Base-by-base conservation (phyloP, 1,139 yeast genomes). In the Candida anutae region DNA sequence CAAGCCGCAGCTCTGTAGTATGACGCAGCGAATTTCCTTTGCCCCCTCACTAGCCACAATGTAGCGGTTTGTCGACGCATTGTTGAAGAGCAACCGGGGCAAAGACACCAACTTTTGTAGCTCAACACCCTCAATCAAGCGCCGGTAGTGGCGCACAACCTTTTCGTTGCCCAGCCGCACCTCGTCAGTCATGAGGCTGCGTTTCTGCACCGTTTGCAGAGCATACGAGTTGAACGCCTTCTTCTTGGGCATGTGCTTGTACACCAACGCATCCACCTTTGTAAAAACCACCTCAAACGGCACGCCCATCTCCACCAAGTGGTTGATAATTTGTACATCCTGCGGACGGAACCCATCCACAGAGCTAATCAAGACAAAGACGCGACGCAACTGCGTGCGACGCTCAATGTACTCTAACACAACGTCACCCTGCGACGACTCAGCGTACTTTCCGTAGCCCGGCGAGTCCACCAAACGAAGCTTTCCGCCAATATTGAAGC, bases 381-480 rank as follows among this genome's bases (percentile, higher is more conserved):
- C 77, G 34, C 76, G 63, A 21, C 69, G 56, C 16, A 87, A 56
- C 21, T 63, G 68, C 24, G 59, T 50, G 28, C 93, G 59, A 12
- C 66, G 56, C 15, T 54, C 49, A 6, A 85, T 52, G 43, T 84
- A 85, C 22, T 74, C 72, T 39, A 75, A 46, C 1, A 81, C 80
- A 26, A 78, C 62, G 28, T 69, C 55, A 1, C 95, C 95, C 46
- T 85, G 94, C 36, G 61, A 54, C n/a, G 45, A 48, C 15, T 64
- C 64, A 3, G 78, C 87, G 40, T 61, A 70, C 15, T 53, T 61
- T 3, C 96, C 96, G 46, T 85, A 85, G 0, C 96, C 96, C 0
- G 96, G 95, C 21, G 85, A 73, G 47, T 85, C 96, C 2, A 85
- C 69, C 5, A 85, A 45, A 33, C 85, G 58, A 26, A 85, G 59